Evolutionary conservation across 2,329 filamentous ascomycete genomes (phyloP).

Genomic region (Chrysoporthe deuterocubensis): DNA sequence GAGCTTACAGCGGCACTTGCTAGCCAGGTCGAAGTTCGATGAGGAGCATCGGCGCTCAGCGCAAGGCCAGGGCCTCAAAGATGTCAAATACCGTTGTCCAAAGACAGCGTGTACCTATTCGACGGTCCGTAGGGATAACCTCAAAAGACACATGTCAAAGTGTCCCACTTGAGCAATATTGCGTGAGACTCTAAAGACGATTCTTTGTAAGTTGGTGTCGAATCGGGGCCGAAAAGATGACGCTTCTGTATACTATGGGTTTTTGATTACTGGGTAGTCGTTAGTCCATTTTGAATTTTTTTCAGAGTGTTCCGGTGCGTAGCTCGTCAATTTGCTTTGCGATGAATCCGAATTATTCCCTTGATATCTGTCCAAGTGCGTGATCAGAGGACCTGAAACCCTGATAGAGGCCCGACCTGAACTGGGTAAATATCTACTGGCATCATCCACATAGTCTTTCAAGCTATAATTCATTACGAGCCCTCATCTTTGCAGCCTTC

Average conservation of each 20-base stretch:
- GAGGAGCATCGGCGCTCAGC: slow-evolving; percentile 23
- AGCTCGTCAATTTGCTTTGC: not conserved
- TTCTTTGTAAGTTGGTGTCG: too few relatives aligned
- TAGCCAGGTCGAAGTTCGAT: slow-evolving; percentile 24
- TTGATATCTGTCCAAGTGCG: not conserved
- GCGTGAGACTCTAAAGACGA: not conserved
- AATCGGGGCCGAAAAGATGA: too few relatives aligned
- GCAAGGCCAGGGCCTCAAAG: slow-evolving; percentile 3
- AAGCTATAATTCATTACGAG: not conserved
- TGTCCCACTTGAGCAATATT: not conserved
- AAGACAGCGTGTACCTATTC: slow-evolving; percentile 19
- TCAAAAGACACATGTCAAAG: slow-evolving; percentile 19
- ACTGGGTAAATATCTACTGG: not conserved
- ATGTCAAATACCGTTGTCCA: slow-evolving; percentile 12
- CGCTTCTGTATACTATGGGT: too few relatives aligned
- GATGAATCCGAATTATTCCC: not conserved
- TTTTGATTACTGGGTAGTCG: too few relatives aligned
- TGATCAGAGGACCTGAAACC: not conserved
- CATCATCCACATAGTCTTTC: not conserved
- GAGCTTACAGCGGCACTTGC: slow-evolving; percentile 26
- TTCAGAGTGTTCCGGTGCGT: not conserved
- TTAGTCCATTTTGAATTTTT: too few relatives aligned
- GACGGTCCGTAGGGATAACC: slow-evolving; percentile 24
- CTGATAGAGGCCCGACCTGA: not conserved
- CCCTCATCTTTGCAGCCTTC: not conserved